Evolutionary conservation across 2,329 filamentous ascomycete genomes (phyloP).

Genomic region (Apiospora aurea): DNA sequence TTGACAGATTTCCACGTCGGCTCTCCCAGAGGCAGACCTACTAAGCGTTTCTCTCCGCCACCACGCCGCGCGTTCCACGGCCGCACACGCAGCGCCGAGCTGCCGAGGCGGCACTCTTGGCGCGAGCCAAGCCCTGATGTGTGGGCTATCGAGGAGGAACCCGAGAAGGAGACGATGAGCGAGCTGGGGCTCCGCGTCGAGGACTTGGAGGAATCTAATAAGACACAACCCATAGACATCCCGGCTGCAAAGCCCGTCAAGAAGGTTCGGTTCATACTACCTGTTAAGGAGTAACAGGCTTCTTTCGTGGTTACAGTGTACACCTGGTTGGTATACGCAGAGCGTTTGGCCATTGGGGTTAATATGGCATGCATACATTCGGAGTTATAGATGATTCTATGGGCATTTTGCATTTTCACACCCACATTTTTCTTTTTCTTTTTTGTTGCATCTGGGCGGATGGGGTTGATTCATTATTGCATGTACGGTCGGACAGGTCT

Average conservation of each 20-base stretch:
- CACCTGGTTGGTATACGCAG: neutral
- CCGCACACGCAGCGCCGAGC: slow-evolving; percentile 41
- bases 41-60: slow-evolving; percentile 41
- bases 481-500: neutral
- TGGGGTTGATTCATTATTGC: neutral
- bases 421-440: neutral
- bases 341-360: neutral
- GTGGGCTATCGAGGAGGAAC: slow-evolving; percentile 67
- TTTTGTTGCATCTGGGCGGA: slow-evolving; percentile 1
- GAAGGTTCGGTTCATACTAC: slow-evolving; percentile 63
- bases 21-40: slow-evolving; percentile 37
- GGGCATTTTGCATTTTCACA: neutral
- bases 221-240: slow-evolving; percentile 47
- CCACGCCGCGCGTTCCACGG: slow-evolving; percentile 42
- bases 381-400: neutral
- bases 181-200: slow-evolving; percentile 48
- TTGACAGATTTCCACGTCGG: slow-evolving; percentile 43
- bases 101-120: slow-evolving; percentile 58
- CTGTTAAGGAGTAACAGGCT: slow-evolving; percentile 46
- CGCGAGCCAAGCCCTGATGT: slow-evolving; percentile 65
- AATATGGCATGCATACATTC: slow-evolving; percentile 13
- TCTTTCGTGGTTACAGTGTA: slow-evolving; percentile 2
- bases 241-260: slow-evolving; percentile 59
- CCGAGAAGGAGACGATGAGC: slow-evolving; percentile 59
- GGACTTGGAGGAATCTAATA: slow-evolving; percentile 38